A percentile compares a stretch with the other conserved stretches of the same genome.
phyloP scores from a whole-genome alignment of 192 early-diverging fungal genomes.

The Podochytrium sp. region DNA sequence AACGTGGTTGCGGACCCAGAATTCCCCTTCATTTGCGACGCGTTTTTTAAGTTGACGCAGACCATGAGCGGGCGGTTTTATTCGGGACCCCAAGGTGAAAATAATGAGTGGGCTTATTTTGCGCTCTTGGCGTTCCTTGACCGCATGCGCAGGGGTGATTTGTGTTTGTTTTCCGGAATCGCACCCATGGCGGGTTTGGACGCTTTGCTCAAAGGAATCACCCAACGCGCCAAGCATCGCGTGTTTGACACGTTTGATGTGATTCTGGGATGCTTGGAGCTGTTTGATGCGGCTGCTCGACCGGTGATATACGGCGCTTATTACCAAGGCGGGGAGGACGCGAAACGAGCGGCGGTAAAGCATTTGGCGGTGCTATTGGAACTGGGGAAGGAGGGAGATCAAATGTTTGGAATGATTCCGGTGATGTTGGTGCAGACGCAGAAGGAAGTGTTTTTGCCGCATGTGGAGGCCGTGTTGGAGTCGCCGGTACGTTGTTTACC shows the following conservation, averaged over 20 bases:
- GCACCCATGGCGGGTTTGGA: not conserved
- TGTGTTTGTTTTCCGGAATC: not conserved
- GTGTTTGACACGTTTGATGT: not conserved
- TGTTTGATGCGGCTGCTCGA: not conserved
- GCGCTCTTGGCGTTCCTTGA: not conserved
- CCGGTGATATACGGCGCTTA: not conserved
- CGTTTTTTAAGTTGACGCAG: not conserved
- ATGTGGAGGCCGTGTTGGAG: not conserved
- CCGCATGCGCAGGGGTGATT: not conserved
- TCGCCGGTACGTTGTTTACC: not conserved
- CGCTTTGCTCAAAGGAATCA: not conserved
- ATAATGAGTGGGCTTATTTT: not conserved
- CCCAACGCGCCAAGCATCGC: not conserved
- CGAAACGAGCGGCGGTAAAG: not conserved
- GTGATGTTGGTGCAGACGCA: not conserved
- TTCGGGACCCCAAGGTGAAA: not conserved
- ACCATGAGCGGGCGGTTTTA: not conserved
- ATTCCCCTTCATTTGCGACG: not conserved
- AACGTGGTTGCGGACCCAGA: not conserved
- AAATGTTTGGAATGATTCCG: not conserved
- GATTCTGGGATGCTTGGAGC: not conserved
- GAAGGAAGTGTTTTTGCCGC: not conserved
- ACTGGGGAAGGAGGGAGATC: not conserved
- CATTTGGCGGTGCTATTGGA: not conserved
- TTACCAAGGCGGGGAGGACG: not conserved